These are phyloP conservation scores for Golubevia sp. DNA, from an alignment of 1,284 basidiomycete genomes.

Conservation along the genomic window DNA sequence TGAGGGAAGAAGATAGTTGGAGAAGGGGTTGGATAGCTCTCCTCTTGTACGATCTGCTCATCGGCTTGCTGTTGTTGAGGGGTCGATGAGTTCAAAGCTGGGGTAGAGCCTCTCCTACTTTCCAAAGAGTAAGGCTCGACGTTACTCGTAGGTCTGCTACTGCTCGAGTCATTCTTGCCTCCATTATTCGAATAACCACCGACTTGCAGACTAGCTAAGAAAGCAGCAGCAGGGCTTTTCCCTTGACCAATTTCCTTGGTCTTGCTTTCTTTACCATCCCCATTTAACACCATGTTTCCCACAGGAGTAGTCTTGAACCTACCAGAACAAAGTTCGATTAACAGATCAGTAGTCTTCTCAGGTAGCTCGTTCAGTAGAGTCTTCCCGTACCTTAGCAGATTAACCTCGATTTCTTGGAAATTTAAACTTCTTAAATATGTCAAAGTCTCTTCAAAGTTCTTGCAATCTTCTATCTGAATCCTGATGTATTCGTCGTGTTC, in stretches of 20 bases:
- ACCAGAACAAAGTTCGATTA: conserved; percentile 89
- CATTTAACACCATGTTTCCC: not conserved
- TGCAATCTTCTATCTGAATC: conserved; percentile 91
- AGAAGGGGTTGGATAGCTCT: conserved; percentile 32
- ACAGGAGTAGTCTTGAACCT: not conserved
- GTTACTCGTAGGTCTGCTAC: not conserved
- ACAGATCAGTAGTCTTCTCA: conserved; percentile 82
- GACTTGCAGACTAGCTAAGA: too few species aligned
- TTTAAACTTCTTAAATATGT: conserved; percentile 78
- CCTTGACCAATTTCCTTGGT: not conserved
- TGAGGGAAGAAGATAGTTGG: conserved; percentile 48
- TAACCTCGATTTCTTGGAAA: conserved; percentile 67
- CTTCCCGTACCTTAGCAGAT: conserved; percentile 59
- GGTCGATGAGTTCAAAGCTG: too few species aligned
- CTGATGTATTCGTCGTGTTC: conserved; percentile 89
- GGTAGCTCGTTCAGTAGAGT: conserved; percentile 77
- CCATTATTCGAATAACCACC: not conserved
- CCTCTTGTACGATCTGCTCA: too few species aligned
- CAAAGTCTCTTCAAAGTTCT: conserved; percentile 80
- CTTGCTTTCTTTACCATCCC: not conserved
- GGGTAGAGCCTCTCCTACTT: not conserved
- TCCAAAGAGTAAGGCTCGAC: conserved; percentile 20
- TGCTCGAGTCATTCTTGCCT: not conserved
- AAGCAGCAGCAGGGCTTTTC: too few species aligned
- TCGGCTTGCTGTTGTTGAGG: too few species aligned